These are phyloP conservation scores for Erodium maritimum DNA, from an alignment of 345 rosid species.

Conservation along the genomic window DNA sequence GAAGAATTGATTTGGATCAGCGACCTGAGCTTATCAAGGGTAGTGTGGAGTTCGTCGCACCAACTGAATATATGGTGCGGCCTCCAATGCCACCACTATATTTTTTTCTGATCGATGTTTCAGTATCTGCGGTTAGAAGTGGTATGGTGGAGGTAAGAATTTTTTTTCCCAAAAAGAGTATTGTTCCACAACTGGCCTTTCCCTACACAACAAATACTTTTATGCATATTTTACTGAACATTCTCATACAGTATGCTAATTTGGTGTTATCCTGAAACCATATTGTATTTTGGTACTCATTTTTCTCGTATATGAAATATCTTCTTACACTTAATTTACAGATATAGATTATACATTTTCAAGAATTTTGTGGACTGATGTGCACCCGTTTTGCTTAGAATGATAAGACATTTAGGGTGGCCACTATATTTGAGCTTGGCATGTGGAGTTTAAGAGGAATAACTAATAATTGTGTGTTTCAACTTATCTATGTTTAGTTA, in stretches of 20 bases:
- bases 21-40: constrained; percentile 93
- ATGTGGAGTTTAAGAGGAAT: background rate
- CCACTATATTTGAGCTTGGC: background rate
- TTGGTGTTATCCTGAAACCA: background rate
- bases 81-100: constrained; percentile 98
- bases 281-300: background rate
- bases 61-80: constrained; percentile 99
- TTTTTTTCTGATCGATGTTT: constrained; percentile 95
- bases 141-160: constrained; percentile 92
- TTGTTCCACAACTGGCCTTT: constrained; percentile 1
- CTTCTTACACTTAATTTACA: background rate
- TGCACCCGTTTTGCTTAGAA: background rate
- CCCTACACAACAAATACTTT: background rate
- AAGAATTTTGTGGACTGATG: background rate
- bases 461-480: no score
- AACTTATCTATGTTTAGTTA: no score
- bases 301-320: no score
- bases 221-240: background rate
- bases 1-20: constrained; percentile 84
- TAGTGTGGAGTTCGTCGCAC: constrained; percentile 92
- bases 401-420: background rate
- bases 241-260: background rate
- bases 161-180: constrained; percentile 8
- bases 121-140: constrained; percentile 76
- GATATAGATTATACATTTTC: background rate